Conservation (phyloP, 257 asterid species). For the Salvia splendens region DNA sequence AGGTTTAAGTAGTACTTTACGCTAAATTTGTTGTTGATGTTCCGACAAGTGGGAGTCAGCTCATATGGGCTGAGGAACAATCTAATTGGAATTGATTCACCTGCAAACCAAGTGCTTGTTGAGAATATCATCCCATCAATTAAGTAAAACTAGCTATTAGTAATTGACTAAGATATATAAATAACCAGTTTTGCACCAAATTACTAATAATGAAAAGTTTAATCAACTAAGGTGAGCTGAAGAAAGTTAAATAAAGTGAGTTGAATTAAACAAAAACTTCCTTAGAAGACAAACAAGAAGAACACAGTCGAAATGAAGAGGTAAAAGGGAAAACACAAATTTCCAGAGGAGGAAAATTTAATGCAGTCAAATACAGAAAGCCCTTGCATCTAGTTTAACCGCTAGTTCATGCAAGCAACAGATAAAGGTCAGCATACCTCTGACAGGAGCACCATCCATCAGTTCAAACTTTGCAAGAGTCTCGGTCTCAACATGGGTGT, state of each 20-base stretch:
- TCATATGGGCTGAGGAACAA: conserved; percentile 96
- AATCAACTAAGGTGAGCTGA: too few species aligned
- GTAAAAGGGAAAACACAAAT: neutral
- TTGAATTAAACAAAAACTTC: too few species aligned
- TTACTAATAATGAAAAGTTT: too few species aligned
- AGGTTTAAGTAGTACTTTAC: conserved; percentile 94
- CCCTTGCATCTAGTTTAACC: neutral
- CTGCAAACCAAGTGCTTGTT: conserved; percentile 44
- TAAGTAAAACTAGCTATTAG: conserved; percentile 5
- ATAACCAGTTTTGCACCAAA: neutral
- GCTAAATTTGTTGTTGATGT: conserved; percentile 95
- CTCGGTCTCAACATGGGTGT: conserved; percentile 97
- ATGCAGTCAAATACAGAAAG: neutral
- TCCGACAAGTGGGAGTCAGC: conserved; percentile 83
- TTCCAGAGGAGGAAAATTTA: neutral
- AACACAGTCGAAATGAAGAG: neutral
- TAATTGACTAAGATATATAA: neutral
- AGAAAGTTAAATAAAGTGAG: too few species aligned
- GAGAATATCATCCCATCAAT: conserved; percentile 21
- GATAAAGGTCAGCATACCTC: conserved; percentile 53
- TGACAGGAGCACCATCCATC: conserved; percentile 99
- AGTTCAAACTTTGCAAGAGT: conserved; percentile 97
- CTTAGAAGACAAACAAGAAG: neutral
- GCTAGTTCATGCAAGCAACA: neutral
- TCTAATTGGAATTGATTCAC: conserved; percentile 95